Base-by-base conservation (phyloP, 2,329 filamentous ascomycete species). In the Davidsoniella eucalypti region DNA sequence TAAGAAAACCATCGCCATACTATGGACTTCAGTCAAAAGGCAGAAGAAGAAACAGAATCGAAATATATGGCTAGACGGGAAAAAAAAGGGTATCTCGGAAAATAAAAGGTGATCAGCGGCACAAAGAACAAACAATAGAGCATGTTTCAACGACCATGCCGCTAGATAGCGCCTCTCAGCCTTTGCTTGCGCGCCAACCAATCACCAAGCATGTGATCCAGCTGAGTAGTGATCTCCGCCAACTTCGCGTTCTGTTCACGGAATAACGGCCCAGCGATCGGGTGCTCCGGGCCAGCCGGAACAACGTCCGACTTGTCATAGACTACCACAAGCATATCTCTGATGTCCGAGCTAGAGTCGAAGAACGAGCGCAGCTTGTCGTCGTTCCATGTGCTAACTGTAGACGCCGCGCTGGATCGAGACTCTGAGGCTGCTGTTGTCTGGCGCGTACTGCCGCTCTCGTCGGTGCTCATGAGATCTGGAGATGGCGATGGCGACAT, bases 271-370 rank as follows among this genome's bases (percentile, higher is more conserved):
- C 78, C 78, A 47, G 84, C 86, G 42, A 94, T 72, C 0, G 90
- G 90, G 63, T 96, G 88, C 52, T 94, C 86, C n/a, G 76, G 74
- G 1, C 82, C 78, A 6, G 82, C 84, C 16, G 87, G 84, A 40
- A 79, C 75, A 14, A 93, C 80, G 53, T 88, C 84, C 12, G 80
- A 84, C 63, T 88, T 94, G 65, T 96, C 88, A 61, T 94, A 88
- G 25, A 98, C 87, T 54, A 98, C 84, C 37, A 88, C 75, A 47
- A 96, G 73, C 61, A 96, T 75, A 61, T 98, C 90, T 47, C 86
- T 78, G 57, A 98, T 87, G 55, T 94, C 87, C 33, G 81, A 80
- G 54, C 86, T 80, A 4, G 53, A 51, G 57, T 96, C 90, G 59
- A 96, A 83, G 65, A 95, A 98, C 12, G 84, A 82, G 53, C 87